Evolutionary conservation across 2,329 filamentous ascomycete genomes (phyloP), one percentile per base, ranked within the genome.

Genomic region (Didymella lethalis): DNA sequence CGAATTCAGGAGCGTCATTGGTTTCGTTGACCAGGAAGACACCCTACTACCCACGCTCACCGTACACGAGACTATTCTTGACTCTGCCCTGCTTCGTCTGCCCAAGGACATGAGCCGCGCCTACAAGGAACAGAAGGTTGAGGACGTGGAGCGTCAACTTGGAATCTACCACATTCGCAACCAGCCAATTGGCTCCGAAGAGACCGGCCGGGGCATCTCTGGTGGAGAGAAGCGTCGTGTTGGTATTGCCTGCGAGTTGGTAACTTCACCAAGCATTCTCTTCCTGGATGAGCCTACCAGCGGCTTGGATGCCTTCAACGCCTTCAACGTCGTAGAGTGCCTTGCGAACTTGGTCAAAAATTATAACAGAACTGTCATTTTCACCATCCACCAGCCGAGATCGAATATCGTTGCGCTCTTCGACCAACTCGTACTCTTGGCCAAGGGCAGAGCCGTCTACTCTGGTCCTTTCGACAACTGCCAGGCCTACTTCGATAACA

Each of bases 391-490:
- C 76, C 95, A 99, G 72, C 95, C 95, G 36, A 88, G 96, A 66
- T 99, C 95, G 11, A 99, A 99, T 77, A 99, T 99, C 71, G 95
- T 98, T 23, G 95, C 95, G 10, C 85, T 99, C 3, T 99, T 99
- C 73, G 95, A 99, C 75, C 88, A 94, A 55, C 84, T 99, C n/a
- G 85, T 99, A 53, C 86, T 99, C 14, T 83, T 99, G 43, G 95
- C 95, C 2, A 89, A 92, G 65, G 95, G 95, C 26, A 89, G 89
- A 69, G 90, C 92, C 1, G 95, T 99, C 7, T 99, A 96, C 76
- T 98, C 95, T 3, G 95, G 95, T 0, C 91, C 92, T 1, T 96
- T 98, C 75, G 82, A 86, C 1, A 88, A 88, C 64, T 99, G 95
- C 74, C 95, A 99, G 75, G 82, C 86, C 20, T 99, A 97, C 75